Percentiles rank a stretch among this genome's conserved stretches.
Evolutionary conservation across 2,329 filamentous ascomycete genomes (phyloP).

Genomic region (Cytospora piceae): DNA sequence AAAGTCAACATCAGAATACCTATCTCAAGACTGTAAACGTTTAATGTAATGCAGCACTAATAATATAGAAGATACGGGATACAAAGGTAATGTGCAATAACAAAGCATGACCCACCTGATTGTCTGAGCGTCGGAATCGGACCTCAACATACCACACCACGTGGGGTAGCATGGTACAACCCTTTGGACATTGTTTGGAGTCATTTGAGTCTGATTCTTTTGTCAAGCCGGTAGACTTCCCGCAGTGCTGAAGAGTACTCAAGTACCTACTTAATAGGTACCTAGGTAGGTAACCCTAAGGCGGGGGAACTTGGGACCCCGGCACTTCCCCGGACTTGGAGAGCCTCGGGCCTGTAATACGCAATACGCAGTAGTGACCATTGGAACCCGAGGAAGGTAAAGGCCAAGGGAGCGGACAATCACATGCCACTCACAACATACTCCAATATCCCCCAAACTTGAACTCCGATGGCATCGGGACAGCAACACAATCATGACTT

Average conservation of each 20-base stretch:
- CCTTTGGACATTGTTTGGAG: neutral
- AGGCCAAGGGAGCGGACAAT: slow-evolving; percentile 9
- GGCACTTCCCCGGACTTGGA: slow-evolving; percentile 11
- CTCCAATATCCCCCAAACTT: neutral
- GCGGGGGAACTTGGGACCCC: neutral
- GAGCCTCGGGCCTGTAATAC: slow-evolving; percentile 18
- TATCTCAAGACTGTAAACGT: too few relatives aligned
- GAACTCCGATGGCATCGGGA: slow-evolving; percentile 18
- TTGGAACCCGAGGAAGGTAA: neutral
- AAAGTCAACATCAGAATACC: too few relatives aligned
- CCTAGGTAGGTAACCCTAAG: neutral
- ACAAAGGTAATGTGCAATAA: neutral
- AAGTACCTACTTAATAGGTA: neutral
- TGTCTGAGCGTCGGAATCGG: neutral
- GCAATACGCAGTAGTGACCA: neutral
- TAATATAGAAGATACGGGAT: neutral
- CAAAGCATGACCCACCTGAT: neutral
- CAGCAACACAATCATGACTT: slow-evolving; percentile 15
- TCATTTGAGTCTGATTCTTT: neutral
- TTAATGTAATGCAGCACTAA: neutral
- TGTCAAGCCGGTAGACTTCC: neutral
- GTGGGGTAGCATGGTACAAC: neutral
- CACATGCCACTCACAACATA: slow-evolving; percentile 16
- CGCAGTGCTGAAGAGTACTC: neutral
- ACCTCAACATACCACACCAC: neutral